Evolutionary conservation across 257 asterid genomes (phyloP).

Genomic region (Eucommia ulmoides): DNA sequence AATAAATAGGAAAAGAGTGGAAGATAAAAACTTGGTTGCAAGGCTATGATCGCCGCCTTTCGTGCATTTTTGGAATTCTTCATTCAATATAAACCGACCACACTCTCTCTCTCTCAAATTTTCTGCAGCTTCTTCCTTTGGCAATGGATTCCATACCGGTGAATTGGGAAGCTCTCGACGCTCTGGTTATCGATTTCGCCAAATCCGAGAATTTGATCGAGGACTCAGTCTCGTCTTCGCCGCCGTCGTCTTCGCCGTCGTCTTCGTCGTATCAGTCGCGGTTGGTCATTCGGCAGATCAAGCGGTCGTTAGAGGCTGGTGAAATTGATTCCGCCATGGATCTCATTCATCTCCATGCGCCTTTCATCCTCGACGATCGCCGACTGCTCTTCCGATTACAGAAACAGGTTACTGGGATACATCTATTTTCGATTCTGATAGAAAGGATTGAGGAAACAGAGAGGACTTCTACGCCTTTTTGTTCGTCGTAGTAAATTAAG

Average conservation of each 20-base stretch:
- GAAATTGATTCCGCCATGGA: constrained; percentile 67
- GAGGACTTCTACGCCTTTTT: no score
- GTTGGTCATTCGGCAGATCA: constrained; percentile 66
- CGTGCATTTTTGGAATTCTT: not conserved
- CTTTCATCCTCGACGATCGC: constrained; percentile 68
- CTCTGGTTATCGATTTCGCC: constrained; percentile 79
- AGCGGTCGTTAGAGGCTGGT: constrained; percentile 66
- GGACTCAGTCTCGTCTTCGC: constrained; percentile 26
- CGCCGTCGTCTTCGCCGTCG: constrained; percentile 7
- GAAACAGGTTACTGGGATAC: constrained; percentile 85
- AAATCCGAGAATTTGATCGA: constrained; percentile 78
- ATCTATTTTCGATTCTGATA: not conserved
- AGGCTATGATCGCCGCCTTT: constrained; percentile 1
- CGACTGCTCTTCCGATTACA: constrained; percentile 90
- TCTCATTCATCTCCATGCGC: constrained; percentile 55
- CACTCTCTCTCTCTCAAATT: not conserved
- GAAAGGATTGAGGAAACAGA: not conserved
- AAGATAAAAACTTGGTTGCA: no score
- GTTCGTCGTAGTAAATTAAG: no score
- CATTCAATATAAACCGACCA: not conserved
- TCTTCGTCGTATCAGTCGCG: constrained; percentile 67
- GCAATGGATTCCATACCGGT: constrained; percentile 59
- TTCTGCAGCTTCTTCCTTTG: not conserved
- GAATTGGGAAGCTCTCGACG: constrained; percentile 94
- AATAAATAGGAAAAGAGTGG: no score